phyloP scores from a whole-genome alignment of 768 basidiomycete genomes.

The Leccinum variicolor region DNA sequence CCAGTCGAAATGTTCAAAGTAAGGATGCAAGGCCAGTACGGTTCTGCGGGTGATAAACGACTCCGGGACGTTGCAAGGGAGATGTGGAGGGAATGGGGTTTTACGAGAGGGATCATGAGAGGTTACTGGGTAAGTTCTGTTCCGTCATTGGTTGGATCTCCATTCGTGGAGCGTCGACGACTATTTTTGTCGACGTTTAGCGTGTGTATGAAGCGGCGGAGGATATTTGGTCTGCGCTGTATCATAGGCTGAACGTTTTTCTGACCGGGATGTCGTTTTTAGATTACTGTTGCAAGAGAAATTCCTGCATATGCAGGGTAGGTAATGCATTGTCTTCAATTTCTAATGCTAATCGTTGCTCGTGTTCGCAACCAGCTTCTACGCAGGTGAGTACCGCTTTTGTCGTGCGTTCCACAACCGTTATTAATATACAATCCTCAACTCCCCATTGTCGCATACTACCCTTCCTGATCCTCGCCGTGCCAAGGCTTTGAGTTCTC shows the following conservation, averaged over 20 bases:
- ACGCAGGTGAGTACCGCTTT: slow-evolving; percentile 43
- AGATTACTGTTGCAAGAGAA: slow-evolving; percentile 90
- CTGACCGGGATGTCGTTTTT: slow-evolving; percentile 1
- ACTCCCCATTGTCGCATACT: neutral
- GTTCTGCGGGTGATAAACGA: slow-evolving; percentile 71
- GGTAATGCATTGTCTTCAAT: neutral
- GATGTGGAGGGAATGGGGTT: slow-evolving; percentile 87
- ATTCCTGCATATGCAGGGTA: slow-evolving; percentile 94
- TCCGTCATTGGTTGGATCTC: slow-evolving; percentile 7
- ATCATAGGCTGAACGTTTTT: neutral
- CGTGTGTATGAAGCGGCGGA: neutral
- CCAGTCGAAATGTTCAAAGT: slow-evolving; percentile 98
- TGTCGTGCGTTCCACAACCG: neutral
- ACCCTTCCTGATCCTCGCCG: neutral
- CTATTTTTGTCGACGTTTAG: neutral
- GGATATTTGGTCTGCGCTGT: neutral
- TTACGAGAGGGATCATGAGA: slow-evolving; percentile 87
- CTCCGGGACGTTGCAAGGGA: slow-evolving; percentile 69
- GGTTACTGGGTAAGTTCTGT: slow-evolving; percentile 79
- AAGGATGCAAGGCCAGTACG: slow-evolving; percentile 96
- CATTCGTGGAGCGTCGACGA: neutral
- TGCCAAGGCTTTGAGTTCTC: slow-evolving; percentile 79
- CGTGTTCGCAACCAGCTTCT: slow-evolving; percentile 47
- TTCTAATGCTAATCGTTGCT: neutral
- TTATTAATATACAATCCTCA: neutral